Conservation (phyloP, 1,284 basidiomycete genomes). For the Boletus mariae region DNA sequence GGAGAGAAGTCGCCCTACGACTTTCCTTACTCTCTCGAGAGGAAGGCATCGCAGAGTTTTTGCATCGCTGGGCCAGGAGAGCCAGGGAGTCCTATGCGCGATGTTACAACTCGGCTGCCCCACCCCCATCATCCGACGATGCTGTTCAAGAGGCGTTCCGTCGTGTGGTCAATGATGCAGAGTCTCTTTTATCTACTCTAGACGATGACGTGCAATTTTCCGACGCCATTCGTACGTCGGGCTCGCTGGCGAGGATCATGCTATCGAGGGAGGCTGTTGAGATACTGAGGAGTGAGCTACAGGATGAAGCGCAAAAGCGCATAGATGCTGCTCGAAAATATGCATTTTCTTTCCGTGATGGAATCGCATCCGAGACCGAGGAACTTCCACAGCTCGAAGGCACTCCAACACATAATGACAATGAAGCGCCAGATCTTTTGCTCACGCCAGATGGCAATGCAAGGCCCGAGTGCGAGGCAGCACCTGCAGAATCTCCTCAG, state of each 20-base stretch:
- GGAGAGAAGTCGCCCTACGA: constrained; percentile 69
- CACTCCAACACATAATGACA: not conserved
- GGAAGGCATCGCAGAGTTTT: constrained; percentile 54
- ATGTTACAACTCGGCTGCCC: constrained; percentile 7
- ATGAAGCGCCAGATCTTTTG: not conserved
- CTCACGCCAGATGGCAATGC: constrained; percentile 2
- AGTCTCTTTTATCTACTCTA: constrained; percentile 44
- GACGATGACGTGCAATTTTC: constrained; percentile 36
- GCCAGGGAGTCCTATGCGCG: constrained; percentile 40
- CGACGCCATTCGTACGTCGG: constrained; percentile 21
- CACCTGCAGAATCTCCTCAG: not conserved
- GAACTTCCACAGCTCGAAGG: not conserved
- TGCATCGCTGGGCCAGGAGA: constrained; percentile 54
- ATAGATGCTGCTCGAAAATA: constrained; percentile 35
- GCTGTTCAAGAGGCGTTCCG: constrained; percentile 33
- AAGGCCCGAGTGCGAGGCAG: not conserved
- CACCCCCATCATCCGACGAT: constrained; percentile 7
- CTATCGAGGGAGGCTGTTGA: constrained; percentile 60
- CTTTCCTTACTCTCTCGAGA: constrained; percentile 68
- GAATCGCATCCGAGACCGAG: constrained; percentile 11
- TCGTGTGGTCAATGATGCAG: constrained; percentile 47
- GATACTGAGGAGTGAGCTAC: constrained; percentile 61
- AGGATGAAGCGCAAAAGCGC: constrained; percentile 58
- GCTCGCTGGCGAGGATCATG: constrained; percentile 51
- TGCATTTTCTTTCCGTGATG: constrained; percentile 31